Base-by-base conservation (phyloP, 306 rosid species). In the Cicer cuneatum region DNA sequence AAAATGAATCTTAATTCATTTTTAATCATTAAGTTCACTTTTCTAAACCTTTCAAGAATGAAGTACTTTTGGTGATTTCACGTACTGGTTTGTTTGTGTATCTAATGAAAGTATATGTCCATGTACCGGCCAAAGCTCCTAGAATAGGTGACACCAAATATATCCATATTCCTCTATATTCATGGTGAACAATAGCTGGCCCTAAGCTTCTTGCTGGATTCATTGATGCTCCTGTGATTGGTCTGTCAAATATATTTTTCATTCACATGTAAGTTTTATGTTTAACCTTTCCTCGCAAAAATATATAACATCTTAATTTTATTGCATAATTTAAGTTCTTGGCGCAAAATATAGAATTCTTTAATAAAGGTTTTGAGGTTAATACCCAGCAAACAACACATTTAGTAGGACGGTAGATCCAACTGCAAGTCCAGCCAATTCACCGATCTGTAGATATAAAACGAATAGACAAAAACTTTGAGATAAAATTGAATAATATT, bases 341-440 rank as follows among this genome's bases (percentile, higher is more conserved):
- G 29, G 47, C 14, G 73, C 3, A 60, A 8, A 18, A 8, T 29
- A 29, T 29, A 29, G 33, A 2, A 29, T 4, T 19, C 33, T 13
- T 64, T 5, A 19, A 4, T 15, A 9, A 9, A 66, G 8, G 33
- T 13, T 68, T 24, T 46, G 6, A 14, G 60, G 5, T 72, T 7
- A 29, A 14, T 89, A 92, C 97, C 96, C 96, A 8, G 96, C 84
- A 74, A 85, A 78, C 83, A 89, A 13, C 60, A 91, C 97, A 57
- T 45, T 4, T 29, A 29, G 5, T 29, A 29, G 33, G 5, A 29
- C 33, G 3, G 33, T 29, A 29, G 33, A 29, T 29, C 97, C 97
- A n/a, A 91, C 83, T 0, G 95, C 95, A 33, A 87, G 83, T 2
- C 96, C 97, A 8, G 96, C 96, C 70, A 92, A 85, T 81, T 92